A percentile compares a stretch with the other conserved stretches of the same genome.
These are phyloP conservation scores for Fomitopsis pinicola DNA, from an alignment of 1,284 basidiomycete genomes.

Conservation along the genomic window DNA sequence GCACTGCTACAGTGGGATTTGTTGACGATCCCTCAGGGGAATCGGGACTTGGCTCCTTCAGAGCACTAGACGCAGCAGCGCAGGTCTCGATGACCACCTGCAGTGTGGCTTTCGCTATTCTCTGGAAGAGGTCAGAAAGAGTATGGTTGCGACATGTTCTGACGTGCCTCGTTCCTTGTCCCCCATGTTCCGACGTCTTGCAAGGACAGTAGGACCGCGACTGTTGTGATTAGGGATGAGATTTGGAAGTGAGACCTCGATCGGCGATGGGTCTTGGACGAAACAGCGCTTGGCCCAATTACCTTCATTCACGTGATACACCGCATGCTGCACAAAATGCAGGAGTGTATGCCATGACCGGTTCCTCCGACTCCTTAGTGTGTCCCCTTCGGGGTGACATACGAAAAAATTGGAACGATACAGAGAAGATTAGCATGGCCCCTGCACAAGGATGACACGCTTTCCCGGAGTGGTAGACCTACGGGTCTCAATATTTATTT, in stretches of 20 bases:
- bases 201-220: background rate
- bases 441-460: constrained; percentile 22
- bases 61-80: constrained; percentile 36
- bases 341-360: background rate
- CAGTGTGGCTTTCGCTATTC: constrained; percentile 21
- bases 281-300: background rate
- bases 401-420: constrained; percentile 22
- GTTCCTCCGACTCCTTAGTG: background rate
- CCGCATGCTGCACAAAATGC: constrained; percentile 5
- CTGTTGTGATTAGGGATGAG: background rate
- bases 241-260: background rate
- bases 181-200: constrained; percentile 4
- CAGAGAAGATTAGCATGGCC: constrained; percentile 23
- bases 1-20: constrained; percentile 30
- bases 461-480: constrained; percentile 22
- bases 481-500: constrained; percentile 21
- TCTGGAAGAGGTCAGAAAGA: constrained; percentile 13
- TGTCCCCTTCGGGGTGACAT: constrained; percentile 22
- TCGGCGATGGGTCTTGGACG: no score
- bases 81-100: constrained; percentile 36
- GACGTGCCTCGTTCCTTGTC: constrained; percentile 19
- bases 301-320: background rate
- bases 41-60: constrained; percentile 12
- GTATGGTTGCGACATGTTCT: background rate
- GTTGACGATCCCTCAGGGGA: constrained; percentile 13